Conservation (phyloP, 345 rosid species). For the Rhodomyrtus tomentosa region DNA sequence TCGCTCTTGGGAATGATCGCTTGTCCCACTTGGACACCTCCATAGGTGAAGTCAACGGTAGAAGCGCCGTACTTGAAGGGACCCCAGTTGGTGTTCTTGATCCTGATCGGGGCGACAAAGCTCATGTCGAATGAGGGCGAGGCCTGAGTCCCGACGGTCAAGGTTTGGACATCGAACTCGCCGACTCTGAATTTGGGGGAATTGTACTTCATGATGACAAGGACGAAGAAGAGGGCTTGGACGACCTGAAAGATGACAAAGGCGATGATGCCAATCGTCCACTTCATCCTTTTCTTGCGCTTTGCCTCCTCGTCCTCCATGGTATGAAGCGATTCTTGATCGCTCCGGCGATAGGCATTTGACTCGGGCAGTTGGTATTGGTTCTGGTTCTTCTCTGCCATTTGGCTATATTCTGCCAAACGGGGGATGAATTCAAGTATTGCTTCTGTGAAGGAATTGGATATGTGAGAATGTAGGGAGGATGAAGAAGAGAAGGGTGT, state of each 20-base stretch:
- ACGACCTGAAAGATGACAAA: slow-evolving; percentile 10
- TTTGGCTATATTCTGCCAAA: not conserved
- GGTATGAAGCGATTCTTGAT: not conserved
- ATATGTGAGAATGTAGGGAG: not conserved
- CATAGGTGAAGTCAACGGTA: not conserved
- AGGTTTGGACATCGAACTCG: not conserved
- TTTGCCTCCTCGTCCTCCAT: not conserved
- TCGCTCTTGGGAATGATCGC: not conserved
- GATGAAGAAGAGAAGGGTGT: not conserved
- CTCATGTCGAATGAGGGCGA: not conserved
- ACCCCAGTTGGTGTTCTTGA: slow-evolving; percentile 7
- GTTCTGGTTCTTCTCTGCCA: not conserved
- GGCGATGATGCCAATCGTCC: not conserved
- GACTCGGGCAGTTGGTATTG: not conserved
- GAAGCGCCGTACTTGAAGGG: slow-evolving; percentile 2
- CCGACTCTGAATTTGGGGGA: slow-evolving; percentile 9
- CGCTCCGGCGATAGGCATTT: not conserved
- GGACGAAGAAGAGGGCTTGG: slow-evolving; percentile 5
- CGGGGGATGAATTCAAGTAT: not conserved
- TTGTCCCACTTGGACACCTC: not conserved
- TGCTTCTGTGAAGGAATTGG: not conserved
- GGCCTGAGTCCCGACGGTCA: not conserved
- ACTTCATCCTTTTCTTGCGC: slow-evolving; percentile 12
- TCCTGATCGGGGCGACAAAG: not conserved
- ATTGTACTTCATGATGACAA: slow-evolving; percentile 6